Base-by-base conservation (phyloP, 148 eudicot species). In the Drosera capensis region DNA sequence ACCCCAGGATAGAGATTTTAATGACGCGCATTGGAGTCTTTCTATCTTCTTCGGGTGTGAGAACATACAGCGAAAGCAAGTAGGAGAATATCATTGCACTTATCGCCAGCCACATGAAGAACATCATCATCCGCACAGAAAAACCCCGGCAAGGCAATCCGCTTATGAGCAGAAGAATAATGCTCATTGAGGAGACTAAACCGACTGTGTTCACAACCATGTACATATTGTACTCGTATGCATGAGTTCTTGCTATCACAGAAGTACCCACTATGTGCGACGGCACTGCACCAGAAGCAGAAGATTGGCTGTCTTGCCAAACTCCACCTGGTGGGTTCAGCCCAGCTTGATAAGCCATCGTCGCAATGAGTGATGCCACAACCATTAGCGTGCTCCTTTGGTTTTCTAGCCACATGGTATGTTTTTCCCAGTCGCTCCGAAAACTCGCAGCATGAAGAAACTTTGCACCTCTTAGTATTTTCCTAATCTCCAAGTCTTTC, bases 281-380 rank as follows among this genome's bases (percentile, higher is more conserved):
- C n/a, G 38, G 42, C n/a, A n/a, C 17, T 7, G 42, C 23, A 7
- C 49, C 55, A 47, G 54, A 40, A 17, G 62, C 23, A 0, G 72
- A 56, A 1, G 1, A 2, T 3, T n/a, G n/a, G 25, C 40, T 7
- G 20, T 17, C 58, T 36, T 46, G 59, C 56, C 34, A 53, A 20
- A 54, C 45, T 2, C 54, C 52, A 12, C 53, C 57, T 8, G 71
- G 61, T 6, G 71, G 65, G 26, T 11, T 25, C 8, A 66, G 3
- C 4, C 65, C 71, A 0, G 65, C 51, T 49, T 59, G 56, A 17
- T 54, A 66, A 4, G 65, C 59, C 48, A 62, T 45, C 4, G 60
- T 51, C 22, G 68, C 69, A 14, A 61, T 56, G 0, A 67, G 40
- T 2, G 72, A 67, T 13, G 66, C 60, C 8, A 60, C 66, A 0